A percentile compares a stretch with the other conserved stretches of the same genome.
These are phyloP conservation scores for Saksenaea oblongispora DNA, from an alignment of 371 early-diverging fungal species.

Conservation along the genomic window DNA sequence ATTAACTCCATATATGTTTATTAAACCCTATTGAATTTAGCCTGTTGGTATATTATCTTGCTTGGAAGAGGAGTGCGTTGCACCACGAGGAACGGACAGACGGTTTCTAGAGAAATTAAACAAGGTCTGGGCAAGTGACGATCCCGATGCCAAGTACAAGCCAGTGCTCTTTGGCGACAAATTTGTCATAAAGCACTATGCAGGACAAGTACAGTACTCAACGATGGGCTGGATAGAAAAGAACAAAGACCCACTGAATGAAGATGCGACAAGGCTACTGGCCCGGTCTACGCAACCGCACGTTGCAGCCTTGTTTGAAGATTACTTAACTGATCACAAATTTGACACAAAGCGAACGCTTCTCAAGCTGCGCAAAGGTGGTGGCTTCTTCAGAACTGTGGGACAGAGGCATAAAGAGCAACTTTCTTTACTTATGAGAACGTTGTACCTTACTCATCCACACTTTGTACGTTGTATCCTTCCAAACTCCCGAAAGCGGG, in stretches of 20 bases:
- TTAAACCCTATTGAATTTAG: slow-evolving; percentile 31
- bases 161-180: slow-evolving; percentile 89
- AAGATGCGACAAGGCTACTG: slow-evolving; percentile 88
- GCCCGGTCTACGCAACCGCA: slow-evolving; percentile 83
- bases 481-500: slow-evolving; percentile 95
- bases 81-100: slow-evolving; percentile 97
- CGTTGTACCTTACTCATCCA: slow-evolving; percentile 91
- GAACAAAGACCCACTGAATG: slow-evolving; percentile 99
- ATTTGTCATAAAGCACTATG: slow-evolving; percentile 97
- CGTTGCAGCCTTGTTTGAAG: slow-evolving; percentile 80
- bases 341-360: slow-evolving; percentile 31
- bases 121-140: slow-evolving; percentile 80
- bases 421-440: slow-evolving; percentile 86
- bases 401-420: slow-evolving; percentile 98
- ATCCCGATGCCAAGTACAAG: slow-evolving; percentile 74
- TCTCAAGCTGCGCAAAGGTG: slow-evolving; percentile 41
- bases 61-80: slow-evolving; percentile 99
- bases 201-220: slow-evolving; percentile 96
- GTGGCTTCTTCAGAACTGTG: slow-evolving; percentile 95
- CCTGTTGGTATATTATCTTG: slow-evolving; percentile 98
- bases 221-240: slow-evolving; percentile 98
- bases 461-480: slow-evolving; percentile 99
- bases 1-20: not conserved
- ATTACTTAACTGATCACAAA: slow-evolving; percentile 66
- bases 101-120: slow-evolving; percentile 95